Base-by-base conservation (phyloP, 192 early-diverging fungal species). In the Entomortierella lignicola region DNA sequence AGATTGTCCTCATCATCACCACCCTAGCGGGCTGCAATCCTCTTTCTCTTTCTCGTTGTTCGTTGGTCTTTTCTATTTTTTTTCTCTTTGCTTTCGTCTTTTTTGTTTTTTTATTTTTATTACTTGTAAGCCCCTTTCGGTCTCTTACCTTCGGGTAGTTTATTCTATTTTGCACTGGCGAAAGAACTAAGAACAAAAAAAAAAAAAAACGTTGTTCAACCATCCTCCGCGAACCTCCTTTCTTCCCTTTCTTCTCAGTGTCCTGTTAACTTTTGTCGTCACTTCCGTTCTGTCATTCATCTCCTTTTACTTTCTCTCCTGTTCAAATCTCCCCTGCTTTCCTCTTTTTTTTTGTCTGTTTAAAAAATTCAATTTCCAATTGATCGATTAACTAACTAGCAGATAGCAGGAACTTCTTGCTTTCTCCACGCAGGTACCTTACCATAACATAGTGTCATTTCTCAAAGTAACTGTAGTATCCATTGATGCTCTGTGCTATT, bases 81-180 rank as follows among this genome's bases (percentile, higher is more conserved):
- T 31, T 31, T 66, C n/a, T 51, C 30, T 29, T 29, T 39, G 26
- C 12, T 4, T 39, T 39, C 25, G 25, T 32, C 17, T 17, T 53
- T 23, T 20, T 43, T 42, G 23, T 27, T 21, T 60, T 27, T 26
- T 23, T 25, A 10, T 0, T 55, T 6, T 26, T 17, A 30, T 17
- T 41, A 18, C 47, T 42, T 12, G 13, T 27, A 63, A 17, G 26
- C 44, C 20, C 15, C 25, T 48, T 20, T 37, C 4, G 10, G 34
- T 37, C 5, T 37, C 34, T 37, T 37, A n/a, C n/a, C n/a, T n/a
- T n/a, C n/a, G 34, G 4, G 44, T 15, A 47, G 20, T 20, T 47
- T 15, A 69, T 60, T 60, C 57, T n/a, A 41, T 51, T 60, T 18
- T 52, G 37, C 58, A 10, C 48, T 60, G 67, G 67, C 23, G 30